Base-by-base conservation (phyloP, 352 stramenopile genomes). In the Phytophthora boehmeriae region DNA sequence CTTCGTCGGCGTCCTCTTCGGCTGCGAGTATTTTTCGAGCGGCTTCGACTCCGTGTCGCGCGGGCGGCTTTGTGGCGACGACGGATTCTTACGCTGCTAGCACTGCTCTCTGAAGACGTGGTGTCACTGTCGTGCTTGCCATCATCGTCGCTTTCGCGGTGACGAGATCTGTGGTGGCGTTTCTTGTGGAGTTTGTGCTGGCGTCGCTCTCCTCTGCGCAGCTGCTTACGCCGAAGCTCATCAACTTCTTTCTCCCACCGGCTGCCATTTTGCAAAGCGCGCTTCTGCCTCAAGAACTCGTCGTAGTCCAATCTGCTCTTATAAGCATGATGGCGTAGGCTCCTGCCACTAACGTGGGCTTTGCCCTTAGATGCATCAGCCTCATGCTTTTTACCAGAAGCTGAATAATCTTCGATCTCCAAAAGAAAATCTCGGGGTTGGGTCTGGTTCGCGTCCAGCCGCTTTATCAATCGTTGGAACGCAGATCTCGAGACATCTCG, bases 261-360 rank as follows among this genome's bases (percentile, higher is more conserved):
- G 28, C 39, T 50, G 30, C 46, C 64, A 22, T 57, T 68, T n/a
- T 32, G 54, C 28, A 32, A 8, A 11, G 11, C 30, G 16, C 44
- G 28, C 32, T 71, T 60, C 25, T 59, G 25, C 17, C 53, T 50
- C 10, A 85, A 54, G 34, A 86, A 87, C 36, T 65, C 60, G 53
- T 89, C 76, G 39, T 87, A 89, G 39, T 88, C 80, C n/a, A 48
- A 23, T 39, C 44, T 70, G 25, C 55, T 77, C 25, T 54, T 58
- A 47, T 78, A 74, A 23, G 63, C 71, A 20, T 65, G 77, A n/a
- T 69, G 57, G 9, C 70, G 54, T 13, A 63, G 70, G 46, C 55
- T 73, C 20, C 61, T 68, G 23, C 47, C 64, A 2, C 5, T 8
- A 23, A 17, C 35, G 25, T 27, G 52, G 5, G 9, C 8, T 27